phyloP scores from a whole-genome alignment of 805 yeast species.

The Lachancea fermentati region DNA sequence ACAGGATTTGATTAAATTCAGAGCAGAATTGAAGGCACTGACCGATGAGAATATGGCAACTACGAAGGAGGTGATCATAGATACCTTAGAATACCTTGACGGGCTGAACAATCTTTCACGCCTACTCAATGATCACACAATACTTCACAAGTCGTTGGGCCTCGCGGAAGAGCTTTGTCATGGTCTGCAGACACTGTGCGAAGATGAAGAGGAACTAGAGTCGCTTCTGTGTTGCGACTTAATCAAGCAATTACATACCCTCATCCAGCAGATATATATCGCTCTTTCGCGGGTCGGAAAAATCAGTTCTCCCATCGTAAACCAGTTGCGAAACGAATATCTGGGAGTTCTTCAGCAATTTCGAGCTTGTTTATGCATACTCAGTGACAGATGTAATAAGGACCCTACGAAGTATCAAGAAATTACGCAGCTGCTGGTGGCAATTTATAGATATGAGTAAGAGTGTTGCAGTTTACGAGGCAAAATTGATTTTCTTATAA shows the following conservation, averaged over 20 bases:
- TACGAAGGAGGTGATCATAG: slow-evolving; percentile 22
- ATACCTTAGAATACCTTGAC: slow-evolving; percentile 24
- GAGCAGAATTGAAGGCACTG: slow-evolving; percentile 17
- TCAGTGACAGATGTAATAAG: slow-evolving; percentile 23
- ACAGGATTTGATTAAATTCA: slow-evolving; percentile 21
- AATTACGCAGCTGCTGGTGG: slow-evolving; percentile 11
- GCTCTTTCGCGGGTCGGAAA: slow-evolving; percentile 1
- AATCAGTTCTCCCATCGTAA: slow-evolving; percentile 24
- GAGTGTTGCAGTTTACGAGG: neutral
- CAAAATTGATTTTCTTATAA: too few species aligned
- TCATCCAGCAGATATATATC: neutral
- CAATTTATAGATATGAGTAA: neutral
- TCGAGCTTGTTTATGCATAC: slow-evolving; percentile 24
- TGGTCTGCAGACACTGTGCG: slow-evolving; percentile 25
- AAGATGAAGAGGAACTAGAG: slow-evolving; percentile 5
- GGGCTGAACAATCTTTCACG: slow-evolving; percentile 21
- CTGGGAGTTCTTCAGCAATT: slow-evolving; percentile 28
- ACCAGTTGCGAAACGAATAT: slow-evolving; percentile 26
- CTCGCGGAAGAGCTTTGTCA: slow-evolving; percentile 21
- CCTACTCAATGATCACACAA: slow-evolving; percentile 16
- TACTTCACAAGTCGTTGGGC: slow-evolving; percentile 14
- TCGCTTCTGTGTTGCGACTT: slow-evolving; percentile 3
- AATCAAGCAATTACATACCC: slow-evolving; percentile 1
- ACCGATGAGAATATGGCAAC: slow-evolving; percentile 18
- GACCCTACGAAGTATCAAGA: slow-evolving; percentile 11